Conservation (phyloP, 768 basidiomycete genomes). For the Arthromyces matolae region DNA sequence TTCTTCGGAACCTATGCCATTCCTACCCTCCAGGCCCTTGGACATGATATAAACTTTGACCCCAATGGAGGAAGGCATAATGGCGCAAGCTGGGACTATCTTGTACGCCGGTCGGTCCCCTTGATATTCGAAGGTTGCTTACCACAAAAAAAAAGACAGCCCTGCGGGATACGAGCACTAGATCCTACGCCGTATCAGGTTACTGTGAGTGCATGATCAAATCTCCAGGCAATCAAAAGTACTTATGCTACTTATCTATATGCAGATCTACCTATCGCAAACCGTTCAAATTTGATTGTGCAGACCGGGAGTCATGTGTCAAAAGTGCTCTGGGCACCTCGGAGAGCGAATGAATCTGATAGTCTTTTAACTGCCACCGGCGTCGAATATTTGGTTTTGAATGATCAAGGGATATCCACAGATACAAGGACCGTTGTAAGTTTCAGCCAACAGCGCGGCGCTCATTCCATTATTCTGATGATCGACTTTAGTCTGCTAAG, state of each 20-base stretch:
- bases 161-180: slow-evolving; percentile 8
- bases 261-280: slow-evolving; percentile 10
- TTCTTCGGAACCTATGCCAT: slow-evolving; percentile 9
- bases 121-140: too few relatives aligned
- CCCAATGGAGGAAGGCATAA: slow-evolving; percentile 14
- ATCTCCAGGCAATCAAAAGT: not conserved
- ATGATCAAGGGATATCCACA: not conserved
- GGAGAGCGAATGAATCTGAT: not conserved
- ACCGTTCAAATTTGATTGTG: slow-evolving; percentile 10
- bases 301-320: slow-evolving; percentile 11
- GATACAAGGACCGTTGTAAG: not conserved
- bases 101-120: not conserved
- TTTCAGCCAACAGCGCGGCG: not conserved
- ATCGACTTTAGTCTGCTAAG: not conserved
- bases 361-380: slow-evolving; percentile 6
- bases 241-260: not conserved
- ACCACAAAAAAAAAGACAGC: slow-evolving; percentile 3
- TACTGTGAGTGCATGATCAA: slow-evolving; percentile 3
- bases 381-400: slow-evolving; percentile 9
- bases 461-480: not conserved
- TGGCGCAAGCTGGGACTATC: slow-evolving; percentile 12
- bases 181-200: slow-evolving; percentile 15
- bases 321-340: slow-evolving; percentile 7
- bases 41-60: slow-evolving; percentile 11
- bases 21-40: slow-evolving; percentile 12